These are phyloP conservation scores for Pancytospora philotis DNA, from an alignment of 371 early-diverging fungal genomes.

Conservation along the genomic window DNA sequence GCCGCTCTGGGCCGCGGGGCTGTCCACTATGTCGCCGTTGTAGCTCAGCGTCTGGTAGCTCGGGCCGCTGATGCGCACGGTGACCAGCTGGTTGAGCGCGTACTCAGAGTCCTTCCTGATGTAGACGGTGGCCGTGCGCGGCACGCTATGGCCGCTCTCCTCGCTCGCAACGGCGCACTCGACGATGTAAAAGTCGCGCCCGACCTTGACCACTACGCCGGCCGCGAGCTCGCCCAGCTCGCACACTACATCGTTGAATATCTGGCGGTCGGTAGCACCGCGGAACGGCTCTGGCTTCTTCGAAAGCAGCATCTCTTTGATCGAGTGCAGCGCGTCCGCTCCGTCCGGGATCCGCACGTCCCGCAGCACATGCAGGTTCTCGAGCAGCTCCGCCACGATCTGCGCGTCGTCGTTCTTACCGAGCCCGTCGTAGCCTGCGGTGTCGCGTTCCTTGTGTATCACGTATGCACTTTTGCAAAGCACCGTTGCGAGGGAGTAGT, in stretches of 20 bases:
- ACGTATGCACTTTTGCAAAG: background rate
- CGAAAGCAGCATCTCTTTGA: background rate
- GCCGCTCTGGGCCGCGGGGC: background rate
- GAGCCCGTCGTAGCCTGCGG: background rate
- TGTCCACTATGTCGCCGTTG: constrained; percentile 19
- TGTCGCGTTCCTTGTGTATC: background rate
- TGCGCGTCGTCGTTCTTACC: background rate
- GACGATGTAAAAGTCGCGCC: constrained; percentile 24
- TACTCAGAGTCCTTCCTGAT: constrained; percentile 16
- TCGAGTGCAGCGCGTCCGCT: background rate
- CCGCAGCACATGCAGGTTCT: background rate
- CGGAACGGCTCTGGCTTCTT: constrained; percentile 14
- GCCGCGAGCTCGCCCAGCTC: constrained; percentile 10
- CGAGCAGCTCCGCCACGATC: background rate
- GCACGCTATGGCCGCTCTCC: too few relatives aligned
- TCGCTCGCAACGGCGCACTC: too few relatives aligned
- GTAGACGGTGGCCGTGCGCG: constrained; percentile 30
- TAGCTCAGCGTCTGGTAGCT: constrained; percentile 26
- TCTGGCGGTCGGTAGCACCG: constrained; percentile 32
- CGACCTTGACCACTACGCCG: constrained; percentile 32
- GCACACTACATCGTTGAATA: constrained; percentile 38
- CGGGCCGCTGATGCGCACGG: constrained; percentile 23
- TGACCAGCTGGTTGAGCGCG: constrained; percentile 37
- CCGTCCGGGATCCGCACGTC: background rate
- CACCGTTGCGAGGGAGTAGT: constrained; percentile 8